phyloP scores from a whole-genome alignment of 148 eudicot species.

The Polygonum aviculare region DNA sequence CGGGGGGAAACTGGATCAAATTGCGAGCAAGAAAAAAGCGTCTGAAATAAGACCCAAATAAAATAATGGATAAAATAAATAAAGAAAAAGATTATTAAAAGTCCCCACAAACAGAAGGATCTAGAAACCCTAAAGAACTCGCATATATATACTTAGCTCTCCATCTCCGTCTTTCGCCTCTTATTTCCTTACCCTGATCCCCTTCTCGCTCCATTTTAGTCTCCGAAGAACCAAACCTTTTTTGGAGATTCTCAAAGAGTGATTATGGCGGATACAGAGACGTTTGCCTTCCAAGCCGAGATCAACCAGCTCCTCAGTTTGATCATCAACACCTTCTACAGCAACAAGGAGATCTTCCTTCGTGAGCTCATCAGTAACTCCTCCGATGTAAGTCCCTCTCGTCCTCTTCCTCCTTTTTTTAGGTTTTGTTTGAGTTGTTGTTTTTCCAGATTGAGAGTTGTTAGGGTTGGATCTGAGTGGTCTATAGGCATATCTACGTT shows the following conservation, averaged over 20 bases:
- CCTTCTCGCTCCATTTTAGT: not conserved
- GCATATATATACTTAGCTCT: constrained; percentile 18
- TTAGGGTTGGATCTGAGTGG: not conserved
- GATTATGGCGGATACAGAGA: constrained; percentile 55
- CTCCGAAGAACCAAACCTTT: not conserved
- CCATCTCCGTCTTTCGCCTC: constrained; percentile 5
- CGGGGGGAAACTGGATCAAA: not conserved
- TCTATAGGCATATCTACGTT: not conserved
- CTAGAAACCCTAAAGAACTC: constrained; percentile 44
- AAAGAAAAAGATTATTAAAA: not conserved
- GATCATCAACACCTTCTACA: constrained; percentile 76
- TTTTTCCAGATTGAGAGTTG: not conserved
- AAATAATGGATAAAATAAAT: no score
- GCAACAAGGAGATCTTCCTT: constrained; percentile 83
- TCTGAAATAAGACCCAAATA: not conserved
- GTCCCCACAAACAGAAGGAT: constrained; percentile 33
- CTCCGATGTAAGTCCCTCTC: constrained; percentile 50
- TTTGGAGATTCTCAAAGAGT: not conserved
- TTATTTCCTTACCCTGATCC: not conserved
- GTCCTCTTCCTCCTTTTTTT: not conserved
- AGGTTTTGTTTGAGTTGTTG: not conserved
- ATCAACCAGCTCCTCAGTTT: constrained; percentile 74
- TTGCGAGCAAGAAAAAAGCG: not conserved
- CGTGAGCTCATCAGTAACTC: constrained; percentile 72
- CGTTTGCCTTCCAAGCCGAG: constrained; percentile 87